phyloP scores from a whole-genome alignment of 2,329 filamentous ascomycete genomes.

The Aspergillus sp. region DNA sequence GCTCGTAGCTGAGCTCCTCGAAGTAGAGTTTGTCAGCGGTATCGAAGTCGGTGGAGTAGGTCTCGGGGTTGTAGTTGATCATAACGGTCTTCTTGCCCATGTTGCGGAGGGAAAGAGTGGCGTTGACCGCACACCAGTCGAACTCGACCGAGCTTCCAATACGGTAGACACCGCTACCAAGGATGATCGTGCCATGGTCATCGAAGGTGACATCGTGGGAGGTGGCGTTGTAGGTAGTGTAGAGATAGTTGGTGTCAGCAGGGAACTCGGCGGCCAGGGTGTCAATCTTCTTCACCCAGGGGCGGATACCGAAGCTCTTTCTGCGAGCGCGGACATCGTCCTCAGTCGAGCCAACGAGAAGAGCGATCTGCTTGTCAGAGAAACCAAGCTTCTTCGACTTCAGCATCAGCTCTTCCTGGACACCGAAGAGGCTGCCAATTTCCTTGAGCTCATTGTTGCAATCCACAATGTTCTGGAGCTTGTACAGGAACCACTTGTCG shows the following conservation, averaged over 20 bases:
- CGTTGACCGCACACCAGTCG: conserved; percentile 95
- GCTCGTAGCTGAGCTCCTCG: conserved; percentile 93
- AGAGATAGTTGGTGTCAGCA: conserved; percentile 90
- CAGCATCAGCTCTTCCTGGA: conserved; percentile 84
- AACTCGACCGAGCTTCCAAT: conserved; percentile 98
- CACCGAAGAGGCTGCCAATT: conserved; percentile 74
- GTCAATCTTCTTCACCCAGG: conserved; percentile 98
- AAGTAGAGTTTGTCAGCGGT: conserved; percentile 91
- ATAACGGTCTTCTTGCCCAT: conserved; percentile 97
- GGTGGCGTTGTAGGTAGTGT: conserved; percentile 96
- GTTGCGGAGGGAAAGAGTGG: conserved; percentile 75
- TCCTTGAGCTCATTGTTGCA: conserved; percentile 82
- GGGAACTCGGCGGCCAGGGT: conserved; percentile 96
- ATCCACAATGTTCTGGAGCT: conserved; percentile 95
- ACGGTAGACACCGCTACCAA: conserved; percentile 94
- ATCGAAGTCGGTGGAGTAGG: conserved; percentile 80
- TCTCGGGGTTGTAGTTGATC: conserved; percentile 93
- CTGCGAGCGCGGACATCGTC: conserved; percentile 84
- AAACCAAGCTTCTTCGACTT: conserved; percentile 98
- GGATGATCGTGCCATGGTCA: conserved; percentile 83
- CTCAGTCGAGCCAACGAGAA: conserved; percentile 80
- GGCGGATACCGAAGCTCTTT: conserved; percentile 82
- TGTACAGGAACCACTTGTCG: conserved; percentile 99
- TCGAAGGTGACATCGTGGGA: conserved; percentile 92
- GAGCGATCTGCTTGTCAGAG: conserved; percentile 92